A percentile compares a stretch with the other conserved stretches of the same genome.
These are phyloP conservation scores for Microbotryum scabiosae DNA, from an alignment of 1,284 basidiomycete species.

Conservation along the genomic window DNA sequence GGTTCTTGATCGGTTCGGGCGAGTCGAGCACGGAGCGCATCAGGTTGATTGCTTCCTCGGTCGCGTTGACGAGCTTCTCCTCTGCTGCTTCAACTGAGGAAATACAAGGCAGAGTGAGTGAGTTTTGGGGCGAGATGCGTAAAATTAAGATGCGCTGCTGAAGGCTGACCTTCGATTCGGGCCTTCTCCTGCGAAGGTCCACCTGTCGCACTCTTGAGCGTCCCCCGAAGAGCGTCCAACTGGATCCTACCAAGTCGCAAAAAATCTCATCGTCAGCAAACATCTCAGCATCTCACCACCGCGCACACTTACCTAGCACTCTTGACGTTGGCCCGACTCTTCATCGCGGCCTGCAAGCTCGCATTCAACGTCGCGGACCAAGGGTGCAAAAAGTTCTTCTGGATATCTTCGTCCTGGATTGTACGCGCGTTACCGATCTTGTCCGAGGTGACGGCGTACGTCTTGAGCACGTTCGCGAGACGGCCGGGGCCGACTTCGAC, in stretches of 20 bases:
- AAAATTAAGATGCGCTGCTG: background rate
- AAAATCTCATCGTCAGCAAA: background rate
- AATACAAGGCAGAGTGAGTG: constrained; percentile 39
- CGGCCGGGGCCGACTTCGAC: constrained; percentile 52
- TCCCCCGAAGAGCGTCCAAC: constrained; percentile 38
- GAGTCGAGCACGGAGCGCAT: constrained; percentile 95
- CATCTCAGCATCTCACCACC: too few species aligned
- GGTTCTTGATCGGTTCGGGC: constrained; percentile 87
- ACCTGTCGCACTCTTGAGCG: constrained; percentile 61
- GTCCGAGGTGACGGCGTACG: constrained; percentile 78
- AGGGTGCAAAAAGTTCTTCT: constrained; percentile 69
- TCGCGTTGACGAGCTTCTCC: constrained; percentile 91
- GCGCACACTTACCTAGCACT: constrained; percentile 52
- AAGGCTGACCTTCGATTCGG: constrained; percentile 40
- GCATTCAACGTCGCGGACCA: constrained; percentile 81
- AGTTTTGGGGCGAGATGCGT: background rate
- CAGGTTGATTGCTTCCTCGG: constrained; percentile 91
- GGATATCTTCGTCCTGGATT: constrained; percentile 13
- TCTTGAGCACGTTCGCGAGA: constrained; percentile 64
- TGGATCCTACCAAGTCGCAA: constrained; percentile 13
- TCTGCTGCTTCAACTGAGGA: constrained; percentile 86
- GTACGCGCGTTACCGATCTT: constrained; percentile 71
- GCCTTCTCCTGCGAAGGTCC: constrained; percentile 76
- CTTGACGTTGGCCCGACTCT: constrained; percentile 79
- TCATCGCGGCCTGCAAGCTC: constrained; percentile 75